Conservation (phyloP, 169 alveolate genomes). For the Babesia sp. region DNA sequence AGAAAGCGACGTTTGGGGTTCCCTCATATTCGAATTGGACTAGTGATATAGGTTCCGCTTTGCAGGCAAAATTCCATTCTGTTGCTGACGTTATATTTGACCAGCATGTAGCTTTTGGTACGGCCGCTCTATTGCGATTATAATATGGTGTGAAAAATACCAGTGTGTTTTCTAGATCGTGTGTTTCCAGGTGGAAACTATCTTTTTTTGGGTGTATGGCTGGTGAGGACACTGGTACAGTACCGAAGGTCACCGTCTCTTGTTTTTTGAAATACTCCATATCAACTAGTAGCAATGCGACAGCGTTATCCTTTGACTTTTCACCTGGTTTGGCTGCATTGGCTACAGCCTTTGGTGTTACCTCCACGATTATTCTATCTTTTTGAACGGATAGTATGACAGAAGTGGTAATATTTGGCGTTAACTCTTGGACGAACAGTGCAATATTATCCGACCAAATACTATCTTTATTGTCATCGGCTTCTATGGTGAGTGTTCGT, state of each 20-base stretch:
- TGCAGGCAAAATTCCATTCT: not conserved
- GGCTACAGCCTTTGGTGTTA: not conserved
- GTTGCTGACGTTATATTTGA: not conserved
- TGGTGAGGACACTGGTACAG: conserved; percentile 6
- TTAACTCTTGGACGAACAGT: conserved; percentile 6
- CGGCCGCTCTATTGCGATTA: not conserved
- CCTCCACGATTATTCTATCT: not conserved
- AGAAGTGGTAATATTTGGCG: not conserved
- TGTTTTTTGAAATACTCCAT: conserved; percentile 13
- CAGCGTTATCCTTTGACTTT: not conserved
- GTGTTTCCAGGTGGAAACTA: not conserved
- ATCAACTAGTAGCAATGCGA: conserved; percentile 21
- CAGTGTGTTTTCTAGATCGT: not conserved
- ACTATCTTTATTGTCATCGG: not conserved
- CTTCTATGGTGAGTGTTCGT: not conserved
- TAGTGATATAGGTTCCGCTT: not conserved
- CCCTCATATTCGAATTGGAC: not conserved
- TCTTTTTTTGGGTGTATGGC: not conserved
- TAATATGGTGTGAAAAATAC: conserved; percentile 14
- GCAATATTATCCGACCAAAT: not conserved
- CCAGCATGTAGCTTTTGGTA: conserved; percentile 1
- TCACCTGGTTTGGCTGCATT: not conserved
- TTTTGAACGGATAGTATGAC: not conserved
- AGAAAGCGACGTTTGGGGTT: conserved; percentile 12
- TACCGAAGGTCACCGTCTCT: not conserved